Base-by-base conservation (phyloP, 495 filamentous ascomycete genomes). In the Geoglossum glabrum region DNA sequence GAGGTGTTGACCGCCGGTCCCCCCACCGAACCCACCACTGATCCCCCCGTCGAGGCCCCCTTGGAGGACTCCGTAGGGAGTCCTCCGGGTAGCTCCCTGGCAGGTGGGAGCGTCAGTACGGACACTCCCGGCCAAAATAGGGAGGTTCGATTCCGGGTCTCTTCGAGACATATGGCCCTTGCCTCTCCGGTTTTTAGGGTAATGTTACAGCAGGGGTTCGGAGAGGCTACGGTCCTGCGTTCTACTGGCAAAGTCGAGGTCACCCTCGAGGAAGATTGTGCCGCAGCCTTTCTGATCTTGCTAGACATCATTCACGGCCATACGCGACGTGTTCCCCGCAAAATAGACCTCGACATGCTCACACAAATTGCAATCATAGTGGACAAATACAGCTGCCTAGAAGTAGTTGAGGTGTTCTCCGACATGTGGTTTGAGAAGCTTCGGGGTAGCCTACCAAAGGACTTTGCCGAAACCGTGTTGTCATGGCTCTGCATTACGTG, bases 251-350 rank as follows among this genome's bases (percentile, higher is more conserved):
- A 65, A n/a, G 65, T 73, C 13, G 66, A 75, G 40, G 60, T 78
- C 26, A 60, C 63, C 31, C 61, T 73, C 26, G 63, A 65, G 0
- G 54, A 61, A 28, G 71, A 65, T 62, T 70, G 78, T 57, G 59
- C 67, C 54, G 63, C 69, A 7, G 75, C 75, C 0, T 59, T 79
- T 26, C 61, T 69, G 38, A 72, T 74, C 55, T 50, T 79, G 7
- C 61, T 82, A 57, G 70, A 74, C 26, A 68, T 74, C 17, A 69
- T 81, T 21, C 78, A 83, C 65, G 61, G 69, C 45, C 69, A 69
- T 10, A 70, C 66, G 15, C 52, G 66, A 23, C 56, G 67, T 5
- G 64, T 81, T n/a, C 75, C 76, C 0, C 54, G 60, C 10, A 52
- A 61, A 1, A 36, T 78, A 2, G 61, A 63, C 15, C 58, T 79